Conservation (phyloP, 106 monocot species). For the Iris macrosiphon region DNA sequence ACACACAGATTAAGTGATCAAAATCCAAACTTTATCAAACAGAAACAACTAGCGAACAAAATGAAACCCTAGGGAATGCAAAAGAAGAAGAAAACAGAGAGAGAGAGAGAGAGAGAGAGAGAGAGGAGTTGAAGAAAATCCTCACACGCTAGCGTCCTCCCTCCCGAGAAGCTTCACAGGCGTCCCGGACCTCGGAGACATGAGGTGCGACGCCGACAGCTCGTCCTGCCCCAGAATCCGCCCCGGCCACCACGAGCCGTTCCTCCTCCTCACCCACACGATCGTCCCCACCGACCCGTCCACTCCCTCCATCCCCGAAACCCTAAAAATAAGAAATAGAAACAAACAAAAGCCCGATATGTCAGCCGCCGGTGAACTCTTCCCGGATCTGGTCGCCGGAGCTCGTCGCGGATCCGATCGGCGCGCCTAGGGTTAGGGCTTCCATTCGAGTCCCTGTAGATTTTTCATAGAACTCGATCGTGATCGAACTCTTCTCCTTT, state of each 20-base stretch:
- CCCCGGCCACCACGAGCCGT: constrained; percentile 97
- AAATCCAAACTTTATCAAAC: not conserved
- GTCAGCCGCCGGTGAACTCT: constrained; percentile 27
- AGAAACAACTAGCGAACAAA: too few relatives aligned
- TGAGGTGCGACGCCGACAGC: constrained; percentile 73
- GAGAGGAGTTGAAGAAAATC: constrained; percentile 8
- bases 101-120: constrained; percentile 10
- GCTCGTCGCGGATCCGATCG: constrained; percentile 15
- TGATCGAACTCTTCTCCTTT: too few relatives aligned
- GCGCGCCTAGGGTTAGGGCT: constrained; percentile 21
- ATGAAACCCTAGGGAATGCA: not conserved
- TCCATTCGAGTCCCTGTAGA: constrained; percentile 28
- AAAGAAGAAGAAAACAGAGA: not conserved
- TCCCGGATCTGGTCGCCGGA: constrained; percentile 2
- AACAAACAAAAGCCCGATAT: not conserved
- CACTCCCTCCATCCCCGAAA: constrained; percentile 34
- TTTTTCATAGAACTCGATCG: not conserved
- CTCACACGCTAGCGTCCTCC: constrained; percentile 99
- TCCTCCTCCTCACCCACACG: constrained; percentile 88
- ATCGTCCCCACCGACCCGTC: constrained; percentile 59
- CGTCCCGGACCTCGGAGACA: constrained; percentile 95
- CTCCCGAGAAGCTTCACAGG: constrained; percentile 93
- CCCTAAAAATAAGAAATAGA: not conserved
- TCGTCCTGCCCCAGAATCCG: constrained; percentile 87
- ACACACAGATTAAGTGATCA: too few relatives aligned